Percentiles rank a stretch among this genome's conserved stretches.
Evolutionary conservation across 441 rosid genomes (phyloP).

Genomic region (Gossypium trilobum): DNA sequence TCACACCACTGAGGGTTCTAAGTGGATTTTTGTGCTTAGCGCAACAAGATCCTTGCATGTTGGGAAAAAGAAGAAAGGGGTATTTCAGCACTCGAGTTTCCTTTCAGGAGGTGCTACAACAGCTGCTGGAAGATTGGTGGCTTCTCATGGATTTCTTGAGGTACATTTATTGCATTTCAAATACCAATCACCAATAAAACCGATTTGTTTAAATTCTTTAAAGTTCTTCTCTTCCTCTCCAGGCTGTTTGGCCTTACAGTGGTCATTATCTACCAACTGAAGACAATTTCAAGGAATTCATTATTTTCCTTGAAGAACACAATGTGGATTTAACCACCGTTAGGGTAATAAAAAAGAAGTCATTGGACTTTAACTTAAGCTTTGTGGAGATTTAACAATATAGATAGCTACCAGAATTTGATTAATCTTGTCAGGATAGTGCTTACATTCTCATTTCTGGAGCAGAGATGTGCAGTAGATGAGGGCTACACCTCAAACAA

Average conservation of each 20-base stretch:
- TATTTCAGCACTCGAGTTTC: conserved; percentile 83
- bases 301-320: conserved; percentile 47
- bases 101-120: conserved; percentile 72
- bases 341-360: conserved; percentile 29
- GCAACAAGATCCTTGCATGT: conserved; percentile 62
- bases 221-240: not conserved
- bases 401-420: not conserved
- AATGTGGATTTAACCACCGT: conserved; percentile 49
- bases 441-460: not conserved
- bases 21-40: conserved; percentile 82
- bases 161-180: conserved; percentile 16
- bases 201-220: not conserved
- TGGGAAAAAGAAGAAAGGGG: conserved; percentile 78
- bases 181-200: not conserved
- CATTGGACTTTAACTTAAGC: not conserved
- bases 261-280: conserved; percentile 68
- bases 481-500: conserved; percentile 41
- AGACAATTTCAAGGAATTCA: conserved; percentile 53
- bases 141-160: conserved; percentile 61
- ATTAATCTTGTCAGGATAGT: not conserved
- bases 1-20: conserved; percentile 40
- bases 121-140: conserved; percentile 74
- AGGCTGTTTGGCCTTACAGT: conserved; percentile 71
- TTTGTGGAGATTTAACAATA: not conserved
- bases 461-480: conserved; percentile 55